Base-by-base conservation (phyloP, 2,329 filamentous ascomycete species). In the Talaromyces sp. region DNA sequence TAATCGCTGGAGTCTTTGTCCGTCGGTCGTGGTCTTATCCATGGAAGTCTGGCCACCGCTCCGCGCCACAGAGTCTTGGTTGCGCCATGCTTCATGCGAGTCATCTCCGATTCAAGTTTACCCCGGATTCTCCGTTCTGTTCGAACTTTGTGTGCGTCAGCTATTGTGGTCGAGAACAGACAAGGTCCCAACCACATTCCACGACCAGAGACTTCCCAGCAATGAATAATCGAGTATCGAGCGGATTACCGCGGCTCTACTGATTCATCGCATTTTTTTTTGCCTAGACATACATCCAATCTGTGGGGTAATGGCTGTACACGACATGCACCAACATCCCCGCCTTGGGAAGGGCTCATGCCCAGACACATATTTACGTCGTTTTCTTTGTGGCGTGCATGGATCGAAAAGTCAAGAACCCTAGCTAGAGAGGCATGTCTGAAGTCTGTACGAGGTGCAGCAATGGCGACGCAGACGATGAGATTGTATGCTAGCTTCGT, bases 1-100 rank as follows among this genome's bases (percentile, higher is more conserved):
- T 48, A 28, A 28, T 50, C 14, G 23, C 23, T 18, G 28, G 25
- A 52, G 11, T 18, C 14, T 52, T 12, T 33, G 14, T 52, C 25
- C 48, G 21, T 33, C 6, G 14, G 6, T 33, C 11, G 2, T 3
- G 2, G 6, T 14, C 6, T 5, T 23, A n/a, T 28, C 46, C 46
- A 50, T 50, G 46, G 46, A 14, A 46, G 42, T 14, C 25, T 35
- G 28, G 21, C n/a, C 21, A 33, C 28, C 48, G 28, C 31, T 33
- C 28, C 31, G n/a, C 31, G 50, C 50, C 50, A 31, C 46, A 35
- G 28, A 21, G 28, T 5, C 16, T 35, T 35, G 48, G 28, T 12
- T 35, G 50, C 50, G 28, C 50, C 50, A 54, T 21, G n/a, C 31
- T 37, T 35, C 31, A 54, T 54, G 50, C 50, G 50, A 33, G 48